A percentile compares a stretch with the other conserved stretches of the same genome.
These are phyloP conservation scores for Cryptococcus sp. DNA, from an alignment of 1,284 basidiomycete genomes.

Conservation along the genomic window DNA sequence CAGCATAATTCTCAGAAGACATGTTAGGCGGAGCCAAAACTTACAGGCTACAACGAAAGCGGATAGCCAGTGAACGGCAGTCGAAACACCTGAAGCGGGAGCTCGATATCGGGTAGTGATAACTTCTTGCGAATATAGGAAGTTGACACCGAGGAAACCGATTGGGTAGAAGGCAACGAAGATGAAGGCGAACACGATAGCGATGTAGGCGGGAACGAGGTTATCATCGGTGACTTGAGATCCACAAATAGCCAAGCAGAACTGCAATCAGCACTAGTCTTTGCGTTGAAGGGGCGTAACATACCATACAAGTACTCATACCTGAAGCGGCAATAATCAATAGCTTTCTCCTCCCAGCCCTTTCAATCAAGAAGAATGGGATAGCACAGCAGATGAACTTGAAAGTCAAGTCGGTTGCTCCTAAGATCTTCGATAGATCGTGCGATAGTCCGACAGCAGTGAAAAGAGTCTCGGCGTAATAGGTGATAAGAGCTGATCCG, in stretches of 20 bases:
- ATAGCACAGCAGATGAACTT: constrained; percentile 27
- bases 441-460: constrained; percentile 22
- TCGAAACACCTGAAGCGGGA: constrained; percentile 28
- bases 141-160: constrained; percentile 32
- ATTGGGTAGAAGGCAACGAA: constrained; percentile 31
- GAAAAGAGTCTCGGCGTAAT: constrained; percentile 27
- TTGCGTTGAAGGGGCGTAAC: neutral
- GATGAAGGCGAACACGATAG: constrained; percentile 30
- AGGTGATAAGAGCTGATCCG: constrained; percentile 27
- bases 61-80: constrained; percentile 25
- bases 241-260: constrained; percentile 28
- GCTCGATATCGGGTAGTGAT: constrained; percentile 29
- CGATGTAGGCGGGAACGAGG: constrained; percentile 25
- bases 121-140: constrained; percentile 30
- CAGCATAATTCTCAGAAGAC: neutral
- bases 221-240: constrained; percentile 23
- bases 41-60: constrained; percentile 21
- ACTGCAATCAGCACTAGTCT: constrained; percentile 6
- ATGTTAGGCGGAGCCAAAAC: too few relatives aligned
- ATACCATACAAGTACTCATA: constrained; percentile 19
- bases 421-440: constrained; percentile 25
- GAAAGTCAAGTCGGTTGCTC: constrained; percentile 24
- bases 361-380: constrained; percentile 28
- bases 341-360: constrained; percentile 31
- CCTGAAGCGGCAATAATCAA: constrained; percentile 22